phyloP scores from a whole-genome alignment of 495 filamentous ascomycete species.

The Halenospora varia region DNA sequence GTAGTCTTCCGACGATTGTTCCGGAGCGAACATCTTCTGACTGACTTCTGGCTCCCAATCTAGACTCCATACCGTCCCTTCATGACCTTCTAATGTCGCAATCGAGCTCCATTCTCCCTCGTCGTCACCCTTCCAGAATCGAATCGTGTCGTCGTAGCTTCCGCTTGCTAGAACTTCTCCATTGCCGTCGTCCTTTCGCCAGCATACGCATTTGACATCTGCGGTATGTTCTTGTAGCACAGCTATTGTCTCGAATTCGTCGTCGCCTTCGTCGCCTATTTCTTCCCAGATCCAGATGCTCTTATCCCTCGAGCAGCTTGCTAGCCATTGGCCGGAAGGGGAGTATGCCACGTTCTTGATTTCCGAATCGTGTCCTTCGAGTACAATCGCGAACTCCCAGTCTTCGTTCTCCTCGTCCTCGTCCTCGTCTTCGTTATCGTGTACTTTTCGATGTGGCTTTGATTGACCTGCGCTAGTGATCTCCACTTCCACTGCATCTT shows the following conservation, averaged over 20 bases:
- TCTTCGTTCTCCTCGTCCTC: slow-evolving; percentile 60
- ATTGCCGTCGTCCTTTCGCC: slow-evolving; percentile 70
- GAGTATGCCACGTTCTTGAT: slow-evolving; percentile 84
- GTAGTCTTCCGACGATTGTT: slow-evolving; percentile 17
- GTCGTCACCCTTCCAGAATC: slow-evolving; percentile 83
- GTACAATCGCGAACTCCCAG: slow-evolving; percentile 81
- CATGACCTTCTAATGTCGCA: slow-evolving; percentile 72
- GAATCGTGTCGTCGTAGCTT: slow-evolving; percentile 88
- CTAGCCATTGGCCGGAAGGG: slow-evolving; percentile 73
- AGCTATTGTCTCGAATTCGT: slow-evolving; percentile 93
- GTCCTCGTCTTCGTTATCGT: not conserved
- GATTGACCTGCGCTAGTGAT: slow-evolving; percentile 23
- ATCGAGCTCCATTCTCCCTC: slow-evolving; percentile 89
- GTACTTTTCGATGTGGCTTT: slow-evolving; percentile 5
- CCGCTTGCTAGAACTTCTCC: slow-evolving; percentile 72
- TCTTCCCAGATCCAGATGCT: slow-evolving; percentile 99
- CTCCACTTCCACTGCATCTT: slow-evolving; percentile 24
- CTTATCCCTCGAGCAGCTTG: slow-evolving; percentile 89
- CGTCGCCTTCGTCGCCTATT: slow-evolving; percentile 66
- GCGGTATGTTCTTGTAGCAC: slow-evolving; percentile 91
- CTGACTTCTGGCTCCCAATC: slow-evolving; percentile 65
- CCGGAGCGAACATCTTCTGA: slow-evolving; percentile 16
- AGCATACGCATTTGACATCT: slow-evolving; percentile 89
- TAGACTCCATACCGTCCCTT: slow-evolving; percentile 81
- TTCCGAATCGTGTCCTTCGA: slow-evolving; percentile 93